Conservation (phyloP, 371 early-diverging fungal species). For the Blyttiomyces sp. region DNA sequence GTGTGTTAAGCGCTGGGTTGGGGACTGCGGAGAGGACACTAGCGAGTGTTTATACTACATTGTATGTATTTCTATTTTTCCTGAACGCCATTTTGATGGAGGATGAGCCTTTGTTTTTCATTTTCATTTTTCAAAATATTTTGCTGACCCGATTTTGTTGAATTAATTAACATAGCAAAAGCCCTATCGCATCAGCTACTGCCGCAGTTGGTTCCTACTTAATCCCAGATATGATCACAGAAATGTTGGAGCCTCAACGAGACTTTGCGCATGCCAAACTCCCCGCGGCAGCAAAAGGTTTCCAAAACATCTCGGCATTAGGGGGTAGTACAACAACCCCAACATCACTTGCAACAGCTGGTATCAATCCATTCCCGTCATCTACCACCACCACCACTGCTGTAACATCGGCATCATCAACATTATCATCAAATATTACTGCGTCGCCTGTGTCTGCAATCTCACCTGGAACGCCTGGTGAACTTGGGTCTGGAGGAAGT, state of each 20-base stretch:
- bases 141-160: neutral
- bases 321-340: slow-evolving; percentile 29
- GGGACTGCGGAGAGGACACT: neutral
- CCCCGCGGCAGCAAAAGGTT: slow-evolving; percentile 53
- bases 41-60: slow-evolving; percentile 7
- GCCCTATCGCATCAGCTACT: slow-evolving; percentile 45
- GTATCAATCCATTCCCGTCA: neutral
- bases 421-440: neutral
- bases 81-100: neutral
- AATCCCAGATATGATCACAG: slow-evolving; percentile 81
- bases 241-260: slow-evolving; percentile 92
- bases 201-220: slow-evolving; percentile 56
- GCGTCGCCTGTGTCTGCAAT: no score
- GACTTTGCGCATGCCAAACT: slow-evolving; percentile 91
- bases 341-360: neutral
- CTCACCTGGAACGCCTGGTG: neutral
- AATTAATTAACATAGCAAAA: slow-evolving; percentile 12
- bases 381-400: neutral
- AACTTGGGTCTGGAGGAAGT: neutral
- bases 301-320: slow-evolving; percentile 78
- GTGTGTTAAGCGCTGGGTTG: neutral
- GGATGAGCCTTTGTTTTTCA: neutral
- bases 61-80: slow-evolving; percentile 15
- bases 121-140: neutral
- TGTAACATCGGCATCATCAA: no score